Evolutionary conservation across 2,329 filamentous ascomycete genomes (phyloP), one percentile per base, ranked within the genome.

Genomic region (Nothomitra cinnamomea): DNA sequence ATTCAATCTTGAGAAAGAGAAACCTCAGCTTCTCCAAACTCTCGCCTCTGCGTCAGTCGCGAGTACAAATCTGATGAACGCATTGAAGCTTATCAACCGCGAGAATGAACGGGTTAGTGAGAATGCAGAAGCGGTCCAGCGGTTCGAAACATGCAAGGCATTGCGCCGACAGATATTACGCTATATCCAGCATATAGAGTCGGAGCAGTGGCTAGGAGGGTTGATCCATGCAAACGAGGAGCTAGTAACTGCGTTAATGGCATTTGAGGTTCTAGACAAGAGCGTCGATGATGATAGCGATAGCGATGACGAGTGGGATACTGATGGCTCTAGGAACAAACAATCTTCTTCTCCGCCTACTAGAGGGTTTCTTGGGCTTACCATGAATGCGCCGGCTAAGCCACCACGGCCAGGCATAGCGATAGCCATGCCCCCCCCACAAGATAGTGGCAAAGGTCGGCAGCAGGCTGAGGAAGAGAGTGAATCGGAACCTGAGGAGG

Each of bases 141-240:
- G 82, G 2, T 95, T 96, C 59, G 87, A 95, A 60, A 75, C 71
- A 1, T 96, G 90, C 73, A 96, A 95, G 66, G 74, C 79, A 49
- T 77, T 96, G 12, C 79, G 92, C 50, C 77, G 87, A 55, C 86
- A 87, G 64, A 85, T 96, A 28, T 65, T 96, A 40, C 83, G 88
- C 54, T 96, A 95, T 65, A 95, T 96, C 58, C 87, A 96, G 63
- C 77, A 88, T 51, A 84, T 96, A 12, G 87, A 95, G 64, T 83
- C 81, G 7, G 90, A 96, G 63, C 82, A 96, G 62, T 95, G 85
- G 75, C 81, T 98, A 7, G 92, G 90, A 42, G 83, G 87, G 56
- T 75, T 98, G 3, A 80, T 98, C 17, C 87, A 92, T 62, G 89
- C 90, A 58, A 96, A 98, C 62, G 92, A 98, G 61, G 86, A 94